Evolutionary conservation across 139 green algal species (phyloP).

Genomic region (Coelastrella sp.): DNA sequence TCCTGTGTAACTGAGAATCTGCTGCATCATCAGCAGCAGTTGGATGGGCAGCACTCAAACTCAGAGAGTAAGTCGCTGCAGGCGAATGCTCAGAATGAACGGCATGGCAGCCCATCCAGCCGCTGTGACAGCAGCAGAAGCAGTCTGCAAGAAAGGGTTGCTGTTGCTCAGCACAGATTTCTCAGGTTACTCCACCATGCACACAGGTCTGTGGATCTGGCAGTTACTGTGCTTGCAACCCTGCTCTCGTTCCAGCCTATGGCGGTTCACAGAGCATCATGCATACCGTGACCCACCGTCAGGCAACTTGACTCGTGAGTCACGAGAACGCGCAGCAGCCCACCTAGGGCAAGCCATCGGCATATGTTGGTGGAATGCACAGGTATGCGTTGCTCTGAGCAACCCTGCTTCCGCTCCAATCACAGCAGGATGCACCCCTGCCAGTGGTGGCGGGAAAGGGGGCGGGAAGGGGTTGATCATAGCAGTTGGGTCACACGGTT

Average conservation of each 20-base stretch:
- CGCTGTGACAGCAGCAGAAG: not conserved
- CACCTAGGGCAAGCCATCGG: not conserved
- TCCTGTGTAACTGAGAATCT: not conserved
- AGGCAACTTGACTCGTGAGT: not conserved
- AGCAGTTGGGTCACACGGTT: too few relatives aligned
- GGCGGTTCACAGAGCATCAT: not conserved
- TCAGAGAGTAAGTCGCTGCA: not conserved
- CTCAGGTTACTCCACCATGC: not conserved
- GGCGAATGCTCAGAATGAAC: not conserved
- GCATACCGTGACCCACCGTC: not conserved
- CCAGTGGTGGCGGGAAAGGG: not conserved
- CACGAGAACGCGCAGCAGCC: not conserved
- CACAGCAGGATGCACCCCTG: not conserved
- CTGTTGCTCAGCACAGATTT: not conserved
- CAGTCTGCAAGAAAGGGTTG: not conserved
- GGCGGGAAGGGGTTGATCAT: too few relatives aligned
- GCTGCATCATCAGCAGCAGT: not conserved
- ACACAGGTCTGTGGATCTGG: constrained; percentile 6
- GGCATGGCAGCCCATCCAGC: not conserved
- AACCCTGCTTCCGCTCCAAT: not conserved
- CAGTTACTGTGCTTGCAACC: not conserved
- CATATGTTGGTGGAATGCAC: not conserved
- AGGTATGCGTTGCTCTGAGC: not conserved
- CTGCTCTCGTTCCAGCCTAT: constrained; percentile 4
- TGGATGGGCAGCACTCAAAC: not conserved